Evolutionary conservation across 2,329 filamentous ascomycete species (phyloP).

Genomic region (Colletotrichum chrysophilum): DNA sequence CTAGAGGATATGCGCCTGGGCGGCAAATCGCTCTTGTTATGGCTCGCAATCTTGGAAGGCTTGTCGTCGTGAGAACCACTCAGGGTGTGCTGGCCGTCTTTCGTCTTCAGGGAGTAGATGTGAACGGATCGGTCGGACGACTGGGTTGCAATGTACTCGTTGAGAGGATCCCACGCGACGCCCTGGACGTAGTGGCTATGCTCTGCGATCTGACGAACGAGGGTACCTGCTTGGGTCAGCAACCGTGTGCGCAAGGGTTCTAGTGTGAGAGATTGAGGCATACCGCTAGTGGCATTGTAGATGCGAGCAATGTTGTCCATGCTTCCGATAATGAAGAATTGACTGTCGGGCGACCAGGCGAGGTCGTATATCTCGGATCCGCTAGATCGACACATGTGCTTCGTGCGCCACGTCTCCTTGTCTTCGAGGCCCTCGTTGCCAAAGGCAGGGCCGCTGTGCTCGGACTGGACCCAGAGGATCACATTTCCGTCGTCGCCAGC

Average conservation of each 20-base stretch:
- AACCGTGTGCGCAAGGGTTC: not conserved
- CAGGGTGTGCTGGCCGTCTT: conserved; percentile 93
- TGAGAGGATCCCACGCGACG: conserved; percentile 96
- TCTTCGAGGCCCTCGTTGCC: conserved; percentile 89
- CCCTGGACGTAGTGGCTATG: conserved; percentile 99
- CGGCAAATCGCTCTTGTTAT: conserved; percentile 86
- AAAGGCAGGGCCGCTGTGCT: conserved; percentile 71
- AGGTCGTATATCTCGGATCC: conserved; percentile 98
- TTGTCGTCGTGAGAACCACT: conserved; percentile 62
- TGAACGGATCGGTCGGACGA: conserved; percentile 98
- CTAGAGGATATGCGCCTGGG: conserved; percentile 86
- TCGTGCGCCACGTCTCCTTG: conserved; percentile 95
- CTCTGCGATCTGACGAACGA: conserved; percentile 93
- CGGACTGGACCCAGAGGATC: conserved; percentile 92
- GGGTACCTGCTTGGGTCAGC: conserved; percentile 44
- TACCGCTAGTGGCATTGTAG: conserved; percentile 92
- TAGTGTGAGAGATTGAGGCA: conserved; percentile 25
- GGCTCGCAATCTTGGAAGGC: conserved; percentile 81
- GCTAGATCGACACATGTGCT: conserved; percentile 95
- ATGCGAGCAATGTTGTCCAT: conserved; percentile 99
- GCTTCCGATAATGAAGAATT: conserved; percentile 96
- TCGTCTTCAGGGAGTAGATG: conserved; percentile 94
- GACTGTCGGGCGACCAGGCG: conserved; percentile 97
- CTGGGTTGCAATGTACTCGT: conserved; percentile 97
- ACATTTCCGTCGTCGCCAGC: conserved; percentile 98